Conservation (phyloP, 352 stramenopile species). For the Globisporangium alternatum region DNA sequence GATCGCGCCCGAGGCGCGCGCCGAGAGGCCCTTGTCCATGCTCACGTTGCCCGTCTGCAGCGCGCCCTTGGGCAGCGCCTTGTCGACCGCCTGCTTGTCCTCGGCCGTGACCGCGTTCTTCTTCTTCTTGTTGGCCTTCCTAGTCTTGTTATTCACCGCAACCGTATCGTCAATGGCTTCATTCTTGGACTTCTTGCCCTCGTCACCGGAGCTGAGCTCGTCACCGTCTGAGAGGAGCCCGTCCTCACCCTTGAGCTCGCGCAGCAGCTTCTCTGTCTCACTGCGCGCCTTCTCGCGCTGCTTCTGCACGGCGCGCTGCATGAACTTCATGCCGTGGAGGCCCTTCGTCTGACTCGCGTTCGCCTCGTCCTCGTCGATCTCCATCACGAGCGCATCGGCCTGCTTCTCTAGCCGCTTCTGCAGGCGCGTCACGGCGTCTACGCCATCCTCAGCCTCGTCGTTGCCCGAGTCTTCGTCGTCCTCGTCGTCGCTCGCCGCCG, state of each 20-base stretch:
- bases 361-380: conserved; percentile 64
- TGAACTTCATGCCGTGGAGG: conserved; percentile 97
- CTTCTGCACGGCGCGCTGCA: conserved; percentile 96
- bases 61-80: conserved; percentile 46
- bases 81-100: conserved; percentile 51
- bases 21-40: conserved; percentile 70
- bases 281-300: conserved; percentile 90
- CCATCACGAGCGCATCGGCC: conserved; percentile 64
- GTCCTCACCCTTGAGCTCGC: conserved; percentile 90
- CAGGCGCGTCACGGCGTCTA: conserved; percentile 52
- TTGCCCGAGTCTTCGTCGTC: conserved; percentile 46
- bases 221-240: conserved; percentile 60
- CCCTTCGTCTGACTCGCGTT: conserved; percentile 62
- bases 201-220: conserved; percentile 43
- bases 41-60: conserved; percentile 62
- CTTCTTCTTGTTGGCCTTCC: conserved; percentile 40
- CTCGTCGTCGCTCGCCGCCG: conserved; percentile 62
- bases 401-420: conserved; percentile 71
- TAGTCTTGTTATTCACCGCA: conserved; percentile 23
- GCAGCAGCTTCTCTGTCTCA: conserved; percentile 92
- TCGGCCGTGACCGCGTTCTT: conserved; percentile 43
- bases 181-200: conserved; percentile 30
- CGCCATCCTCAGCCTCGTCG: conserved; percentile 31
- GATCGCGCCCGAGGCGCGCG: conserved; percentile 59
- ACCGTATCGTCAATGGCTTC: background rate